Evolutionary conservation across 2,329 filamentous ascomycete genomes (phyloP).

Genomic region (Claviceps paspali): DNA sequence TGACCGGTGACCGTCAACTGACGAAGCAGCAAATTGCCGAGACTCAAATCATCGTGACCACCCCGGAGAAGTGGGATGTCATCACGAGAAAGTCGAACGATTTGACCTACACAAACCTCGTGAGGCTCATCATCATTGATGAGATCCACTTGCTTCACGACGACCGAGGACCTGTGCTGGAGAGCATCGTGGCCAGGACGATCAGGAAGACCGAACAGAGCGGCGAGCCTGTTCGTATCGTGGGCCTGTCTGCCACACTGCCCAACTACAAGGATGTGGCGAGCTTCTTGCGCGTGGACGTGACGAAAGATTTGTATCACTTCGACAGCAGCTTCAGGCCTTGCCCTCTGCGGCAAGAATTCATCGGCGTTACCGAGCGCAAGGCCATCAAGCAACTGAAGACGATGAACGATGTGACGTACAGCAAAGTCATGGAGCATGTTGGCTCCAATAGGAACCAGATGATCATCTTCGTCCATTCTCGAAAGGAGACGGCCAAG

Average conservation of each 20-base stretch:
- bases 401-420: conserved; percentile 98
- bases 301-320: conserved; percentile 76
- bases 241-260: conserved; percentile 86
- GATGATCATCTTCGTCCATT: conserved; percentile 98
- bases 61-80: conserved; percentile 97
- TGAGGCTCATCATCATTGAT: conserved; percentile 89
- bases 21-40: conserved; percentile 98
- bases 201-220: conserved; percentile 90
- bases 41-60: conserved; percentile 95
- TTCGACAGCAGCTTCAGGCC: conserved; percentile 91
- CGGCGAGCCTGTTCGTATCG: conserved; percentile 77
- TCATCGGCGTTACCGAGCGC: conserved; percentile 92
- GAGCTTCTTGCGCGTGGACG: conserved; percentile 83
- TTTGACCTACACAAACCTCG: conserved; percentile 92
- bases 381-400: conserved; percentile 98
- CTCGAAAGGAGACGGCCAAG: conserved; percentile 94
- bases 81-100: conserved; percentile 97
- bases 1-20: conserved; percentile 93
- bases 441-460: conserved; percentile 87
- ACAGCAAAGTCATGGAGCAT: conserved; percentile 93
- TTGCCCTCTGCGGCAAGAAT: conserved; percentile 90
- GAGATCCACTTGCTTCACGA: conserved; percentile 97
- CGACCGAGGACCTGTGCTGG: conserved; percentile 87
- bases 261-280: conserved; percentile 96
- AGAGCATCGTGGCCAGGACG: conserved; percentile 91